Base-by-base conservation (phyloP, 1,139 yeast genomes). In the Blastobotrys aristatus region DNA sequence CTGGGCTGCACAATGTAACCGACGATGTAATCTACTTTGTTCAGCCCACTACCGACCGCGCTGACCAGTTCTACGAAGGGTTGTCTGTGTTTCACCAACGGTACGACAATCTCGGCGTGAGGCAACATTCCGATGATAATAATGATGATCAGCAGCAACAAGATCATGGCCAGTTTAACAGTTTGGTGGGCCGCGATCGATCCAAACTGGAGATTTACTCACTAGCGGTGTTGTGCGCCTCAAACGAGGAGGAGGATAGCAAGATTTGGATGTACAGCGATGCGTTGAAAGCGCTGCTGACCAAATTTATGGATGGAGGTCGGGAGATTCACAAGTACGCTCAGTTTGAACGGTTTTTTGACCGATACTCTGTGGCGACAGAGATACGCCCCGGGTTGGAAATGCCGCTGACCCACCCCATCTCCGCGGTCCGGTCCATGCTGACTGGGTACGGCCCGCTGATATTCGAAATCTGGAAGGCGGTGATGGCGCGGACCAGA, bases 1-100 rank as follows among this genome's bases (percentile, higher is more conserved):
- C 94, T 0, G 96, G 96, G 1, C 72, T 87, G n/a, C 96, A 88
- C 61, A 77, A 80, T 35, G 72, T 71, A 22, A 63, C 65, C 11
- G 63, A 70, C 36, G 90, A 86, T 55, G 74, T 76, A 1, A 68
- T 80, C 2, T 72, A 75, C 44, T 80, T 80, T 62, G 72, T 71
- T 4, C 73, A 71, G 10, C 64, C 68, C 7, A 18, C 26, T 18
- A 44, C 57, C 56, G 40, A 54, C 51, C 2, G 50, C 50, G 32
- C 50, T 53, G 1, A 36, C 14, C 59, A 63, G 4, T 46, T 67
- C 3, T 49, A 65, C 4, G 71, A 74, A 48, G 84, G 84, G 5
- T 59, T 78, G 0, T 70, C 82, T 0, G 74, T 72, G 3, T 79
- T 69, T 57, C 68, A 66, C 43, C 80, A 76, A 51, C 26, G 14